Evolutionary conservation across 768 basidiomycete species (phyloP), one percentile per base, ranked within the genome.

Genomic region (Lactarius indigo): DNA sequence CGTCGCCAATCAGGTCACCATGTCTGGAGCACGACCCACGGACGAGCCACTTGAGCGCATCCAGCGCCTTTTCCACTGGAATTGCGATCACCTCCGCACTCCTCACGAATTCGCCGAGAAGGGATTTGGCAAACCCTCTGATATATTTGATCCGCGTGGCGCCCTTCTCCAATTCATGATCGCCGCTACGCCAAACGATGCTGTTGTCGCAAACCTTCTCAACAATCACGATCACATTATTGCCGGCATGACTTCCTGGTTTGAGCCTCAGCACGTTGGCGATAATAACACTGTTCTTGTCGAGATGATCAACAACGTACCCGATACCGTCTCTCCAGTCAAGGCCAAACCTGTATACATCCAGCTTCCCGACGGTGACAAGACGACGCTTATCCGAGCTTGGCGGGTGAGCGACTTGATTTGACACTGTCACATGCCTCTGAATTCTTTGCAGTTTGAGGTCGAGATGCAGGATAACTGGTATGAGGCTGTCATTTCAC

Each of bases 381-480:
- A 78, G 37, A 82, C 84, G 12, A 81, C 83, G 33, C 82, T 96
- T 42, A 82, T 84, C 73, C 85, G 93, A 68, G 93, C 93, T 5
- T 98, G 91, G 92, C 90, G 87, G 83, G 86, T 87, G 44, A 20
- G 79, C 73, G 9, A n/a, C 8, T n/a, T n/a, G 41, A 31, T 31
- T 28, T 37, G 5, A 55, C 28, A 28, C 12, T 37, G 5, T 50
- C 15, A n/a, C 28, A 26, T 10, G 33, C 57, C 15, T 57, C 54
- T 62, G 59, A 66, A 15, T 18, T 13, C 56, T 52, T 26, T 47
- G 4, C 55, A 90, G 87, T 90, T 95, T 72, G 93, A 95, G 74
- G 90, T 96, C 54, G 91, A 94, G 82, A 93, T 96, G 90, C 74
- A 88, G 73, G 88, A 97, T 78, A 98, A 95, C 77, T 96, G 93